Evolutionary conservation across 768 basidiomycete genomes (phyloP).

Genomic region (Cystofilobasidium capitatum): DNA sequence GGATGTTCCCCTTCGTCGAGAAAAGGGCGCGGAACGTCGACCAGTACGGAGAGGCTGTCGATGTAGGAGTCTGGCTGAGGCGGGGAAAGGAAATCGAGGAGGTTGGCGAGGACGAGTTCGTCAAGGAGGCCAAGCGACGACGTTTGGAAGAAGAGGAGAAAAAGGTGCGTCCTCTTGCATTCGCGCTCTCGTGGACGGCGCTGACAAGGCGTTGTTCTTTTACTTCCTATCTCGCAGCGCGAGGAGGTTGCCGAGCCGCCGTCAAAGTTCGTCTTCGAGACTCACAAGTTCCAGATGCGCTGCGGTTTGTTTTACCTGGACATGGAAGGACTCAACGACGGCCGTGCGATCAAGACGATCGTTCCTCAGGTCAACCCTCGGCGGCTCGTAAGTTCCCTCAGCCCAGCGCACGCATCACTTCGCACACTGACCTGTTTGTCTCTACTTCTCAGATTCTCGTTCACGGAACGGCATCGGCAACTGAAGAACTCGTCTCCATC

Average conservation of each 20-base stretch:
- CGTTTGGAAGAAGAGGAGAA: constrained; percentile 68
- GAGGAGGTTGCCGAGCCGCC: constrained; percentile 73
- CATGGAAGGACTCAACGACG: constrained; percentile 93
- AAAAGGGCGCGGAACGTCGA: constrained; percentile 76
- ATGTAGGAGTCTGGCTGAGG: constrained; percentile 90
- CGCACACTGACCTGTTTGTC: background rate
- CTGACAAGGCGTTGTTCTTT: background rate
- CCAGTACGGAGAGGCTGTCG: constrained; percentile 88
- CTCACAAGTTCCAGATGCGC: constrained; percentile 65
- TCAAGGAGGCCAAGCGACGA: constrained; percentile 58
- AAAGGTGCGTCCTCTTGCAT: constrained; percentile 47
- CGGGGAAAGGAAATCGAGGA: constrained; percentile 84
- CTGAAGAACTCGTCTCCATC: constrained; percentile 64
- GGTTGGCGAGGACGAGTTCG: constrained; percentile 63
- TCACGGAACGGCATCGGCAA: constrained; percentile 58
- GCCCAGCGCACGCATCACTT: background rate
- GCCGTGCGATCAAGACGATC: constrained; percentile 91
- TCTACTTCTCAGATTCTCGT: constrained; percentile 65
- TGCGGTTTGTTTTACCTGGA: constrained; percentile 86
- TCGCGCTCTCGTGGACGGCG: too few species aligned
- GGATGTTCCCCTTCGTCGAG: constrained; percentile 97
- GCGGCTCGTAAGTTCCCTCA: constrained; percentile 61
- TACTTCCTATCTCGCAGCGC: constrained; percentile 40
- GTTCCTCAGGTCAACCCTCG: constrained; percentile 92
- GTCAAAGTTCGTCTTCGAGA: constrained; percentile 74